Evolutionary conservation across 352 stramenopile species (phyloP).

Genomic region (Phytopythium helicoides): DNA sequence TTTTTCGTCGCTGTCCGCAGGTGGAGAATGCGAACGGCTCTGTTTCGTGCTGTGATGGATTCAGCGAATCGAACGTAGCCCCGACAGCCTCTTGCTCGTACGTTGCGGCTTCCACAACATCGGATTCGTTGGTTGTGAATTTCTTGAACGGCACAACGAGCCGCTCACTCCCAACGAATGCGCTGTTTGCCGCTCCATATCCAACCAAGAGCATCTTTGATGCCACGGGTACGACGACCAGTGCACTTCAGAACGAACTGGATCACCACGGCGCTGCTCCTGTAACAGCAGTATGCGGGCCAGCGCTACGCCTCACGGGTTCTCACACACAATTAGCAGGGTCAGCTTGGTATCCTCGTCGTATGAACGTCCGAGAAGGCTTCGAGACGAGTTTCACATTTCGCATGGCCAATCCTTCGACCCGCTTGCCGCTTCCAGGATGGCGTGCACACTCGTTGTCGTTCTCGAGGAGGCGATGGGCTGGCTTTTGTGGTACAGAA

Average conservation of each 20-base stretch:
- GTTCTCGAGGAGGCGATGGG: slow-evolving; percentile 66
- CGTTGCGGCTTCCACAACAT: slow-evolving; percentile 2
- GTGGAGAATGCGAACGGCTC: slow-evolving; percentile 91
- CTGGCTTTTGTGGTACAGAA: slow-evolving; percentile 89
- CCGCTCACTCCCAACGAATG: slow-evolving; percentile 45
- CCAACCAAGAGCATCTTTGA: slow-evolving; percentile 44
- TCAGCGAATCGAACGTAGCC: slow-evolving; percentile 7
- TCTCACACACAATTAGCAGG: slow-evolving; percentile 72
- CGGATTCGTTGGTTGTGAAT: not conserved
- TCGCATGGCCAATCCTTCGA: slow-evolving; percentile 80
- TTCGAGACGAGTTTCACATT: slow-evolving; percentile 91
- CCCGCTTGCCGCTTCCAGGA: slow-evolving; percentile 87
- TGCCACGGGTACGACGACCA: slow-evolving; percentile 9
- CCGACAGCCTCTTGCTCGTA: not conserved
- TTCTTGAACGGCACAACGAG: slow-evolving; percentile 37
- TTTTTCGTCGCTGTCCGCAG: slow-evolving; percentile 29
- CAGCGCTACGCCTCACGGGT: slow-evolving; percentile 75
- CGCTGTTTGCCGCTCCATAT: slow-evolving; percentile 27
- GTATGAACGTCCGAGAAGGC: slow-evolving; percentile 88
- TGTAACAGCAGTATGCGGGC: slow-evolving; percentile 52
- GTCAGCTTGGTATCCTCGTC: slow-evolving; percentile 88
- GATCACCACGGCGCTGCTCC: slow-evolving; percentile 12
- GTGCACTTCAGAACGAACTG: slow-evolving; percentile 7
- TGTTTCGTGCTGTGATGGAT: slow-evolving; percentile 83
- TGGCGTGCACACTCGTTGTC: slow-evolving; percentile 81